Evolutionary conservation across 2,329 filamentous ascomycete species (phyloP), one percentile per base, ranked within the genome.

Genomic region (Sporothrix variecibatus): DNA sequence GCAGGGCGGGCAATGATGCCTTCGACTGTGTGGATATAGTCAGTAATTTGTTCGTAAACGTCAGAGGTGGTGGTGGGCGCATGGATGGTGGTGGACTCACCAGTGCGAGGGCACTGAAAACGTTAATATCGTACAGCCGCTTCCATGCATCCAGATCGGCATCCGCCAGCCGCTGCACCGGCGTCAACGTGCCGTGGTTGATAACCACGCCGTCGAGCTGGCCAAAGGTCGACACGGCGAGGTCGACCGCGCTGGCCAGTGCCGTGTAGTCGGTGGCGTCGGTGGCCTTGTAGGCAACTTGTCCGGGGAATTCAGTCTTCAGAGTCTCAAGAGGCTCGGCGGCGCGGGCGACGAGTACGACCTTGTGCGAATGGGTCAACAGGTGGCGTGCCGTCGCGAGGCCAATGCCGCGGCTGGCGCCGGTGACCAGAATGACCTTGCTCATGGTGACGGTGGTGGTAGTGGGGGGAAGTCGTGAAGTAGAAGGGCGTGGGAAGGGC

Each of bases 171-270:
- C 88, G 89, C 70, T 89, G 89, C 58, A 97, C 91, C 0, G 94
- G 93, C n/a, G 90, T 88, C 62, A 99, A 83, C 0, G 90, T 86
- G 26, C 94, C 95, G 80, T 99, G 96, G 82, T 98, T 98, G 76
- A 98, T 84, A 15, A 99, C 89, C 62, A 99, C 81, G 1, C 91
- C 92, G 80, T 99, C 94, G 4, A 99, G 83, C 68, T 85, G 86
- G 11, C 91, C 92, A 81, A 94, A 98, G 0, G 88, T 84, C 38
- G 87, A 83, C 12, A 92, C 79, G 0, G 94, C 92, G 0, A 90
- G 83, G 3, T 91, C 85, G 4, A 94, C 89, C 4, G 92, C 88
- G 79, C 88, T 88, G 0, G 86, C 82, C 3, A 89, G 88, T 38
- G 92, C 82, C 7, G 51, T 46, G 58, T 69, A 68, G 69, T 88